phyloP scores from a whole-genome alignment of 148 eudicot species.

The Gaultheria prostrata region DNA sequence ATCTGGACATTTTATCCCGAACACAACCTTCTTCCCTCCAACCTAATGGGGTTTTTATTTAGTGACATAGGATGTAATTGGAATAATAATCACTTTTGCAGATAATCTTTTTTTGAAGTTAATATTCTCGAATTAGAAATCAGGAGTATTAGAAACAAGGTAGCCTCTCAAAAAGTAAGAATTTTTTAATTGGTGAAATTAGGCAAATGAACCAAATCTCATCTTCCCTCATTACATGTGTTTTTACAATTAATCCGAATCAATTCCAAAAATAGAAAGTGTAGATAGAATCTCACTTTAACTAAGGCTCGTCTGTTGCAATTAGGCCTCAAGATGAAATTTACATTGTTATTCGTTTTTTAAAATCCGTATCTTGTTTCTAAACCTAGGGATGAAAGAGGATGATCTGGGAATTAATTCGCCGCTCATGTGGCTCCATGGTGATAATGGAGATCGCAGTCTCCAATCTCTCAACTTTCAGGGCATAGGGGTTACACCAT shows the following conservation, averaged over 20 bases:
- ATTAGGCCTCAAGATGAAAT: background rate
- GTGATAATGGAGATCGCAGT: conserved; percentile 51
- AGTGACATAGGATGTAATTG: background rate
- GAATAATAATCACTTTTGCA: background rate
- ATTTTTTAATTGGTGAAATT: background rate
- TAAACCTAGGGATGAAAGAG: conserved; percentile 46
- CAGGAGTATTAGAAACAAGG: background rate
- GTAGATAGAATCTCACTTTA: background rate
- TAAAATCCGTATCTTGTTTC: conserved; percentile 5
- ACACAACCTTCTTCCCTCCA: background rate
- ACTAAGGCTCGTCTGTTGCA: background rate
- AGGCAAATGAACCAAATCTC: background rate
- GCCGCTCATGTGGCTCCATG: conserved; percentile 62
- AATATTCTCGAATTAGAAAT: background rate
- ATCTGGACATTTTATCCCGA: background rate
- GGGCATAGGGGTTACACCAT: conserved; percentile 58
- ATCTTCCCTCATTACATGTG: background rate
- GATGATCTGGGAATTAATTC: conserved; percentile 69
- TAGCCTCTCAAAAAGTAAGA: background rate
- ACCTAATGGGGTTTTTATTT: background rate
- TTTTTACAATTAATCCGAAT: background rate
- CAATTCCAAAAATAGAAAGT: background rate
- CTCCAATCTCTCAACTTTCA: conserved; percentile 68
- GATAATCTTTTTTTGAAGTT: background rate
- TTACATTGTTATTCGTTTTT: background rate